Conservation (phyloP, 495 filamentous ascomycete genomes). For the Penicillium paxilli region DNA sequence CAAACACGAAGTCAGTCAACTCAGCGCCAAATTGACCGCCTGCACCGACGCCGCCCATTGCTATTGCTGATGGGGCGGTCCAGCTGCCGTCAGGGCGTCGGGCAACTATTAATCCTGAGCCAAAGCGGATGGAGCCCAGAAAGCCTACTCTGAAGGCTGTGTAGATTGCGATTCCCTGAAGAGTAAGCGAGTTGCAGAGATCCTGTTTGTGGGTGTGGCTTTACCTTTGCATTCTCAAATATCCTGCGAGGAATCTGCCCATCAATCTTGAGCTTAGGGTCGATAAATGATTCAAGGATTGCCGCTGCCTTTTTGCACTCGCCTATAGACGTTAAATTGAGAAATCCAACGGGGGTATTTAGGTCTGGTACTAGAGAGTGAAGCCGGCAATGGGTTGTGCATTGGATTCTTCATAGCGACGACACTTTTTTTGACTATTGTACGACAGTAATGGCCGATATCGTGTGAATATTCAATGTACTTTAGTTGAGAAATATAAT, state of each 20-base stretch:
- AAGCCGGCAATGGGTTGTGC: constrained; percentile 21
- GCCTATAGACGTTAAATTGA: constrained; percentile 6
- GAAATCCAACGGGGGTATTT: not conserved
- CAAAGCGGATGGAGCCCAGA: constrained; percentile 82
- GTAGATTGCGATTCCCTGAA: constrained; percentile 82
- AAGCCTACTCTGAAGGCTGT: constrained; percentile 91
- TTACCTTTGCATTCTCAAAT: constrained; percentile 17
- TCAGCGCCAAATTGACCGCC: constrained; percentile 94
- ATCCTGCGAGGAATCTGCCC: constrained; percentile 16
- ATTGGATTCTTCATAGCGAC: constrained; percentile 6
- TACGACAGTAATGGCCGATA: too few species aligned
- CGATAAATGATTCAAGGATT: constrained; percentile 22
- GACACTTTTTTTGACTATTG: not conserved
- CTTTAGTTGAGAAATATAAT: too few species aligned
- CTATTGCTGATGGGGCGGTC: constrained; percentile 90
- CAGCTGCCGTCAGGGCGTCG: constrained; percentile 82
- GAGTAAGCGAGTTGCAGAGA: not conserved
- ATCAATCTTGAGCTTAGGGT: constrained; percentile 12
- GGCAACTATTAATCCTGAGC: constrained; percentile 90
- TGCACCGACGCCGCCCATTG: constrained; percentile 78
- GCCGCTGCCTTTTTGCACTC: constrained; percentile 19
- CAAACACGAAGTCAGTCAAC: constrained; percentile 95
- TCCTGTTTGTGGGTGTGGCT: not conserved
- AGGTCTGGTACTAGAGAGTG: constrained; percentile 11
- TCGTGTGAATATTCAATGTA: too few species aligned